phyloP scores from a whole-genome alignment of 1,139 yeast genomes.

The Saccharomyces hybrid region DNA sequence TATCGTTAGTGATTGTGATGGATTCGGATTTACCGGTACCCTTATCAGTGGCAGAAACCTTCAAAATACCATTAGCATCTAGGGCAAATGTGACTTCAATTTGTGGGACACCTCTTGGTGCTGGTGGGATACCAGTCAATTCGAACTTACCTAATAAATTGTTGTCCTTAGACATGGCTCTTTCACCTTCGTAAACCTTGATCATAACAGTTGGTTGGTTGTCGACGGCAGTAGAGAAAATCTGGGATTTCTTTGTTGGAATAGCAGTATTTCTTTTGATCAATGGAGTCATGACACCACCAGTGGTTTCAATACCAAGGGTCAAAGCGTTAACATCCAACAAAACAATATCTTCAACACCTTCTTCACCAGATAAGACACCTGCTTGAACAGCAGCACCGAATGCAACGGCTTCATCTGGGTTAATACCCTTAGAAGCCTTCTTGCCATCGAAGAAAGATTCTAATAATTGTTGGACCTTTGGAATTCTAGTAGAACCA shows the following conservation, averaged over 20 bases:
- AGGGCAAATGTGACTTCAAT: conserved; percentile 91
- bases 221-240: conserved; percentile 92
- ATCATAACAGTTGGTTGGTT: conserved; percentile 93
- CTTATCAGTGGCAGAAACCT: conserved; percentile 87
- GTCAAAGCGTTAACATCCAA: conserved; percentile 90
- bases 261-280: conserved; percentile 94
- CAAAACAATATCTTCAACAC: conserved; percentile 70
- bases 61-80: conserved; percentile 92
- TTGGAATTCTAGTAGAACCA: conserved; percentile 97
- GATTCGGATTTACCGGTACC: conserved; percentile 95
- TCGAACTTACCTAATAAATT: conserved; percentile 91
- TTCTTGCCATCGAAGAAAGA: conserved; percentile 77
- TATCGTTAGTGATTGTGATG: conserved; percentile 91
- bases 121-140: conserved; percentile 89
- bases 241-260: conserved; percentile 92
- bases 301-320: conserved; percentile 93
- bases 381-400: conserved; percentile 99
- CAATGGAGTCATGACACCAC: conserved; percentile 96
- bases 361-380: conserved; percentile 73
- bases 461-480: conserved; percentile 86
- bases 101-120: conserved; percentile 97
- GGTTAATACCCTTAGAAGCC: conserved; percentile 93
- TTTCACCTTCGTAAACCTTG: conserved; percentile 94
- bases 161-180: conserved; percentile 92
- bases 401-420: conserved; percentile 95